These are phyloP conservation scores for Xylaria sp. DNA, from an alignment of 2,329 filamentous ascomycete species.

Conservation along the genomic window DNA sequence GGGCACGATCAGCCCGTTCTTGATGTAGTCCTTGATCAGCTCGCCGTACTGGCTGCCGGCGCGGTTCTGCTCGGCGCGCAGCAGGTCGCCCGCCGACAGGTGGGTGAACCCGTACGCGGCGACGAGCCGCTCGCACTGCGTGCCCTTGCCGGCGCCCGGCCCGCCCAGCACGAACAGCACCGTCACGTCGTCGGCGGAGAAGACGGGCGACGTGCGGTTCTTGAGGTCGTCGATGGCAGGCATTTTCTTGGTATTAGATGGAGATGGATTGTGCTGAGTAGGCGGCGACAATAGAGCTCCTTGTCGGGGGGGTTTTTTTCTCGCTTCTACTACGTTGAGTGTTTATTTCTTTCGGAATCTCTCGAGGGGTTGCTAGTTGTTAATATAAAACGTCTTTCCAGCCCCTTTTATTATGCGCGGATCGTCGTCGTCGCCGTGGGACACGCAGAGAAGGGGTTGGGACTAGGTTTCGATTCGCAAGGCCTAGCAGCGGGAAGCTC, in stretches of 20 bases:
- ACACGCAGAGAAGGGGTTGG: background rate
- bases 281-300: too few species aligned
- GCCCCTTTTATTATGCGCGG: background rate
- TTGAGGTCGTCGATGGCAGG: conserved; percentile 51
- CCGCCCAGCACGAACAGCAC: conserved; percentile 97
- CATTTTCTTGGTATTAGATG: too few species aligned
- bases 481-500: background rate
- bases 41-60: conserved; percentile 88
- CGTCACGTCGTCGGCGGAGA: conserved; percentile 80
- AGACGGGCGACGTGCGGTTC: conserved; percentile 68
- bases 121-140: conserved; percentile 90
- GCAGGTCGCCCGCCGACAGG: conserved; percentile 90
- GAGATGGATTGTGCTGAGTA: too few species aligned
- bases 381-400: background rate
- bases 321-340: too few species aligned
- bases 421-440: background rate
- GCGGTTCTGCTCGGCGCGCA: conserved; percentile 92
- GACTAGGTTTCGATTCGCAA: background rate
- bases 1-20: conserved; percentile 94
- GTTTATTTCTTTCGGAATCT: background rate
- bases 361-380: background rate
- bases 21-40: conserved; percentile 93
- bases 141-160: conserved; percentile 95
- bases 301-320: too few species aligned
- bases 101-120: conserved; percentile 90